Percentiles rank a stretch among this genome's conserved stretches.
These are phyloP conservation scores for Yarrowia sp. DNA, from an alignment of 805 yeast species.

Conservation along the genomic window DNA sequence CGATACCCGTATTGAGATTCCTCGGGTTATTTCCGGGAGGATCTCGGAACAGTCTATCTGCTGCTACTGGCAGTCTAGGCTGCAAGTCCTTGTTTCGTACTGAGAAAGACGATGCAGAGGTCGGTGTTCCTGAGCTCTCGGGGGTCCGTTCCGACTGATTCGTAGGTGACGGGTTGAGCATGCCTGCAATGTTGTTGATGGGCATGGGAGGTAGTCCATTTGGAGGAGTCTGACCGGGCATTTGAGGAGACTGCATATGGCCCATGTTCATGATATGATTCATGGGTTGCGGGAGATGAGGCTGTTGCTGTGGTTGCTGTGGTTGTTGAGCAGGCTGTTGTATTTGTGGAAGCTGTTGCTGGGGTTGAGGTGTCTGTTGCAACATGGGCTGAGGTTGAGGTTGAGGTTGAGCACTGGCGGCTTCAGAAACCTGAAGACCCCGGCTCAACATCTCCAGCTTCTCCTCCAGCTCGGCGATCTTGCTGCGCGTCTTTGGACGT, in stretches of 20 bases:
- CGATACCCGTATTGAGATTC: conserved; percentile 6
- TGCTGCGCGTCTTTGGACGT: conserved; percentile 40
- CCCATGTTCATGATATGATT: background rate
- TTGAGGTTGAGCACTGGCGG: too few relatives aligned
- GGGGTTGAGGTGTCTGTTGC: background rate
- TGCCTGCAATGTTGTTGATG: conserved; percentile 1
- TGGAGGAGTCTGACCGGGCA: conserved; percentile 9
- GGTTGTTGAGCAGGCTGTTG: background rate
- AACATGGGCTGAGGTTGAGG: background rate
- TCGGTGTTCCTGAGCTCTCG: conserved; percentile 3
- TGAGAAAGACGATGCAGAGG: conserved; percentile 3
- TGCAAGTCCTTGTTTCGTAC: conserved; percentile 22
- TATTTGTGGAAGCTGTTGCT: background rate
- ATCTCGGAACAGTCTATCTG: conserved; percentile 10
- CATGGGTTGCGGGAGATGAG: background rate
- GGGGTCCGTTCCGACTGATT: conserved; percentile 6
- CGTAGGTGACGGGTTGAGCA: conserved; percentile 16
- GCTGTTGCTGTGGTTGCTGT: background rate
- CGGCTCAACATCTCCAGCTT: conserved; percentile 20
- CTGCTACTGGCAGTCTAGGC: conserved; percentile 1
- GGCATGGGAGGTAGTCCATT: background rate
- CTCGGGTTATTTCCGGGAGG: background rate
- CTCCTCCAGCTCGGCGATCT: conserved; percentile 28
- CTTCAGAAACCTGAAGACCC: background rate
- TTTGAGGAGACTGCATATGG: background rate